These are phyloP conservation scores for Penicillium sp. DNA, from an alignment of 2,329 filamentous ascomycete species.

Conservation along the genomic window DNA sequence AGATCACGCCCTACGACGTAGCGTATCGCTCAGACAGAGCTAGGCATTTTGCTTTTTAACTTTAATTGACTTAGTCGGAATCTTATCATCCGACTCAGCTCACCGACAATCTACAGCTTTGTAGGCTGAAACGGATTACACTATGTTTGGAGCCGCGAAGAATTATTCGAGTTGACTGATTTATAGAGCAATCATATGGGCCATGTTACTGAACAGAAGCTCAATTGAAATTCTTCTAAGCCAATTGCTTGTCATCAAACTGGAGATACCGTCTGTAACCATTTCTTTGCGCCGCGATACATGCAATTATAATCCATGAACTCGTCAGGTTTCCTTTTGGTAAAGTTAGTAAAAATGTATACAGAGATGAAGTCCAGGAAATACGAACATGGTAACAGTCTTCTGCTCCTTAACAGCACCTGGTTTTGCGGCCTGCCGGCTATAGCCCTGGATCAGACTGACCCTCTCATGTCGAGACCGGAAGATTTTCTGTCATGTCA, in stretches of 20 bases:
- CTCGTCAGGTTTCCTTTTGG: constrained; percentile 14
- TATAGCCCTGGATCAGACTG: constrained; percentile 17
- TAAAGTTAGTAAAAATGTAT: background rate
- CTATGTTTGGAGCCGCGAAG: too few species aligned
- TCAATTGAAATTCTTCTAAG: too few species aligned
- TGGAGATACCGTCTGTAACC: background rate
- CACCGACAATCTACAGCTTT: background rate
- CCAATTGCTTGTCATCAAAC: too few species aligned
- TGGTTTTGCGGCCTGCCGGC: constrained; percentile 14
- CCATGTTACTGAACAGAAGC: too few species aligned
- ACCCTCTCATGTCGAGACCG: constrained; percentile 8
- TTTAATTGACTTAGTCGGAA: background rate
- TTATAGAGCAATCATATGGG: too few species aligned
- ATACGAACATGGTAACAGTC: constrained; percentile 9
- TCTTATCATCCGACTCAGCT: background rate
- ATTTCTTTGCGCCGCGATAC: constrained; percentile 13
- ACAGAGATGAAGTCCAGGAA: too few species aligned
- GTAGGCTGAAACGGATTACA: too few species aligned
- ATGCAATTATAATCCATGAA: constrained; percentile 20
- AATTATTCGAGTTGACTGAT: too few species aligned
- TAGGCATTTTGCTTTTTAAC: background rate
- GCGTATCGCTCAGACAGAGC: background rate
- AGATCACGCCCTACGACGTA: background rate
- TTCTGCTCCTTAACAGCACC: constrained; percentile 8
- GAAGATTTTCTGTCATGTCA: constrained; percentile 6